Evolutionary conservation across 176 grass and related monocot species (phyloP), one percentile per base, ranked within the genome.

Genomic region (Typha latifolia): DNA sequence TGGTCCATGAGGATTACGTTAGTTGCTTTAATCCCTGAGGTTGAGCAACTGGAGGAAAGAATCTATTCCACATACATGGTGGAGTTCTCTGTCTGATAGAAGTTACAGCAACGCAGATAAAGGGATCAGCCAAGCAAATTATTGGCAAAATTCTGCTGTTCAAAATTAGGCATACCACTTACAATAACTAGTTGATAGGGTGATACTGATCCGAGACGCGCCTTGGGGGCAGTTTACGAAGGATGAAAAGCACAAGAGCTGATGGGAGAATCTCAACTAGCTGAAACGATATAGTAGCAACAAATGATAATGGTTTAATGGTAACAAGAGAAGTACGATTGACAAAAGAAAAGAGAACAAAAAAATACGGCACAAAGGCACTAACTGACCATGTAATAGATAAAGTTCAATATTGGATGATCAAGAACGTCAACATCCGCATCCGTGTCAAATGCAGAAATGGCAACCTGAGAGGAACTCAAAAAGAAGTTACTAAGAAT

Each of bases 401-500:
- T 56, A 32, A 96, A 89, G 72, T 89, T 92, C 13, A 92, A 72
- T 50, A 96, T 51, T 37, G 93, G 82, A 86, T 92, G 88, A 51
- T 86, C 63, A 49, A 92, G 78, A 66, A 89, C 88, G 61, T 96
- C 88, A 20, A 91, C 81, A 61, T 92, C 80, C 47, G 80, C 93
- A 32, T 88, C 68, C 49, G 84, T 49, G 37, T 97, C 27, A 57
- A 86, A 97, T 13, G 88, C 88, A 78, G 73, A 76, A 67, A 76
- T 50, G 52, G 31, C 18, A 10, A 76, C 63, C 73, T 76, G 32
- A 14, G 14, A 6, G 18, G 7, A 75, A 49, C 48, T 74, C 49
- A 37, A 43, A 43, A 43, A 65, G 47, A 73, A 13, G 10, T 24
- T 62, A 26, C 62, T 15, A 48, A 16, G 56, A 34, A 7, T 62